A percentile compares a stretch with the other conserved stretches of the same genome.
Evolutionary conservation across 2,329 filamentous ascomycete species (phyloP).

Genomic region (Lachnellula cervina): DNA sequence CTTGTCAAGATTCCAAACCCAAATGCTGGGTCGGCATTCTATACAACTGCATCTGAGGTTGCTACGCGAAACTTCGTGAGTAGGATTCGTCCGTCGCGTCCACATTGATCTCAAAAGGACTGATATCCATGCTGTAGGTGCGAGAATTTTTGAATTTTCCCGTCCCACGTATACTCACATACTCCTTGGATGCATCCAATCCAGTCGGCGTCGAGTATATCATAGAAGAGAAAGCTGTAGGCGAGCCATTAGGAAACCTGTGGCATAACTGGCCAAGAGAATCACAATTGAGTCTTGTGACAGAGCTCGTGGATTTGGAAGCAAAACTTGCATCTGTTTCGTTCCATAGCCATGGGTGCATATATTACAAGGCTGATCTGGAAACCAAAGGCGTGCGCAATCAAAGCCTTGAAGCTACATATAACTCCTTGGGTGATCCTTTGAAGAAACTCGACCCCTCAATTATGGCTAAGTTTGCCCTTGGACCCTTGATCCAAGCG

Average conservation of each 20-base stretch:
- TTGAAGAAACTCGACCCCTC: constrained; percentile 4
- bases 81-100: neutral
- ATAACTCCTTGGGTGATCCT: constrained; percentile 1
- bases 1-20: constrained; percentile 20
- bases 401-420: constrained; percentile 12
- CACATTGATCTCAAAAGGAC: neutral
- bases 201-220: constrained; percentile 21
- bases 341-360: constrained; percentile 26
- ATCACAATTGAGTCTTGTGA: constrained; percentile 24
- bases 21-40: constrained; percentile 18
- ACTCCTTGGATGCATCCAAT: constrained; percentile 14
- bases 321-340: constrained; percentile 21
- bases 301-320: constrained; percentile 29
- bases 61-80: constrained; percentile 18
- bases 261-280: constrained; percentile 28
- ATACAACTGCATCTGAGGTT: constrained; percentile 21
- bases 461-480: constrained; percentile 8
- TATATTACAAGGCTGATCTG: constrained; percentile 20
- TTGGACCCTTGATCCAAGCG: constrained; percentile 17
- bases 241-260: constrained; percentile 27
- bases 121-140: constrained; percentile 11
- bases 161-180: constrained; percentile 15
- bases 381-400: constrained; percentile 11
- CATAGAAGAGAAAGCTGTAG: constrained; percentile 27
- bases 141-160: constrained; percentile 14